Conservation (phyloP, 2,329 filamentous ascomycete species). For the Aspergillus floridensis region DNA sequence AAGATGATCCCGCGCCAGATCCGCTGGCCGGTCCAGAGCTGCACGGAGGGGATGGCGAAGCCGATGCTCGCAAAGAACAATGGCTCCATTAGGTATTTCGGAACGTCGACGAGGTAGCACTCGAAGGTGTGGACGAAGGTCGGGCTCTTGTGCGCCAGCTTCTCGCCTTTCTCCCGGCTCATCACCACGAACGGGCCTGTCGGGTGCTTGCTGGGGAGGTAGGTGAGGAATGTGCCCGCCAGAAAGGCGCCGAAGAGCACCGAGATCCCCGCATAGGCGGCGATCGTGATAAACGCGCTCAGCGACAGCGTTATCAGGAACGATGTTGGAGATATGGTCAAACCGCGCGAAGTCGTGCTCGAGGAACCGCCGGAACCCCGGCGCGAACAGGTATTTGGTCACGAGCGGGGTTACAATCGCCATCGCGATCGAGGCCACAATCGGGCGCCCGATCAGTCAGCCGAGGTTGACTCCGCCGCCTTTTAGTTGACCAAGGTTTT, state of each 20-base stretch:
- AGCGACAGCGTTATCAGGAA: constrained; percentile 38
- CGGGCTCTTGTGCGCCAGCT: constrained; percentile 33
- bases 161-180: constrained; percentile 35
- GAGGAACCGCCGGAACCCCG: constrained; percentile 35
- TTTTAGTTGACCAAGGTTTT: constrained; percentile 25
- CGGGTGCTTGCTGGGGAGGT: constrained; percentile 37
- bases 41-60: constrained; percentile 33
- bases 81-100: constrained; percentile 34
- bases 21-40: constrained; percentile 32
- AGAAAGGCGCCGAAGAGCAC: constrained; percentile 41
- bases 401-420: constrained; percentile 35
- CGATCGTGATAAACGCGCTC: constrained; percentile 32
- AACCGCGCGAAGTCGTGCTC: constrained; percentile 34
- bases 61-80: constrained; percentile 34
- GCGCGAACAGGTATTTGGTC: constrained; percentile 41
- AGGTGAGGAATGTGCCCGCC: constrained; percentile 37
- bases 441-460: constrained; percentile 40
- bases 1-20: constrained; percentile 33
- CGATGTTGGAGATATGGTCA: constrained; percentile 34
- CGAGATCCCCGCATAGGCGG: constrained; percentile 38
- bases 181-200: constrained; percentile 37
- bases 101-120: constrained; percentile 35
- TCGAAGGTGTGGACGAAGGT: constrained; percentile 43
- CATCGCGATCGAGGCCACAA: constrained; percentile 39
- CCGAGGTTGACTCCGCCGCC: constrained; percentile 29